Percentiles rank a stretch among this genome's conserved stretches.
phyloP scores from a whole-genome alignment of 2,329 filamentous ascomycete genomes.

The Tolypocladium paradoxum region DNA sequence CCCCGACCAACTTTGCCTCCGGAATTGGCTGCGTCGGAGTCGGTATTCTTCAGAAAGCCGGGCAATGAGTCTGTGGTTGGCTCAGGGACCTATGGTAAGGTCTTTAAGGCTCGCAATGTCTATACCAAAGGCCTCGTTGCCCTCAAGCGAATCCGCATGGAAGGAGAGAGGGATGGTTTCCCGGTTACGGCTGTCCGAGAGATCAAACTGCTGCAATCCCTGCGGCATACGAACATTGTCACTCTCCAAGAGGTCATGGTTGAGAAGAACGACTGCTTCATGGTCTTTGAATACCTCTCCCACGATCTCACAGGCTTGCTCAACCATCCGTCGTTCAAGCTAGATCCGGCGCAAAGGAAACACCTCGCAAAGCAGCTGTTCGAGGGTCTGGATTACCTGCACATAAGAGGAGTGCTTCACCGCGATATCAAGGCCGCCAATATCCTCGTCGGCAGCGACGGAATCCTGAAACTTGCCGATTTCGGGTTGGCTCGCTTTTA shows the following conservation, averaged over 20 bases:
- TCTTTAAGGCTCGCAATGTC: conserved; percentile 90
- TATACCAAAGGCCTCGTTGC: conserved; percentile 78
- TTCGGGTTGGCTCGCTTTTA: conserved; percentile 96
- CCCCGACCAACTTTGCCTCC: conserved; percentile 57
- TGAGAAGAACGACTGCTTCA: conserved; percentile 96
- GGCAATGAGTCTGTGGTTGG: conserved; percentile 97
- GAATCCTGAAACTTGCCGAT: conserved; percentile 84
- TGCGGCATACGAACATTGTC: conserved; percentile 75
- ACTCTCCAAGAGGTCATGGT: conserved; percentile 90
- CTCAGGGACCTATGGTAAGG: conserved; percentile 90
- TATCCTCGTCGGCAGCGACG: conserved; percentile 83
- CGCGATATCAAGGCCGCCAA: conserved; percentile 98
- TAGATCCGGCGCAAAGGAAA: conserved; percentile 81
- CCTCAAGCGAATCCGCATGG: conserved; percentile 87
- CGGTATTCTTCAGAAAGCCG: conserved; percentile 88
- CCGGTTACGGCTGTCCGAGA: conserved; percentile 85
- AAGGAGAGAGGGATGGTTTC: conserved; percentile 82
- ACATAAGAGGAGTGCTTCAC: conserved; percentile 85
- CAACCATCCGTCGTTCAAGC: conserved; percentile 84
- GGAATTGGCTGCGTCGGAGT: conserved; percentile 70
- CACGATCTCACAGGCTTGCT: conserved; percentile 92
- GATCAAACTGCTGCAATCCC: conserved; percentile 81
- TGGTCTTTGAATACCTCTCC: conserved; percentile 98
- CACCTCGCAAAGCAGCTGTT: conserved; percentile 89
- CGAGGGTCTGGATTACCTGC: conserved; percentile 85